Percentiles rank a stretch among this genome's conserved stretches.
These are phyloP conservation scores for Kurtzmaniella fragi DNA, from an alignment of 805 yeast species.

Conservation along the genomic window DNA sequence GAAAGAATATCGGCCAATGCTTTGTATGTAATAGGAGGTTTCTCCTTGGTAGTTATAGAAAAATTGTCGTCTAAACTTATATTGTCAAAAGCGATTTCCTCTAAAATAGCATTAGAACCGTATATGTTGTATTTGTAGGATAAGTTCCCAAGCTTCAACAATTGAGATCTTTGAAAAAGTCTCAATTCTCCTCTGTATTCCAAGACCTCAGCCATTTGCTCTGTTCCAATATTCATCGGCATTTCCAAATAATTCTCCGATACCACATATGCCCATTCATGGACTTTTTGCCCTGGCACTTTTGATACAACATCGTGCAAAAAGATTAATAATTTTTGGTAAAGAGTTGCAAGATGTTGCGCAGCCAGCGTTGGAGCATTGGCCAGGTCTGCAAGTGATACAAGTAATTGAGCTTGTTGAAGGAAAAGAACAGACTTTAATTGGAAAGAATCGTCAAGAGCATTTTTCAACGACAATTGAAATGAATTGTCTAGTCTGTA, in stretches of 20 bases:
- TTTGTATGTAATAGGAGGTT: slow-evolving; percentile 9
- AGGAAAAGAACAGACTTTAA: slow-evolving; percentile 29
- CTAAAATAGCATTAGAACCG: slow-evolving; percentile 14
- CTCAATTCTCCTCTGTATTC: slow-evolving; percentile 47
- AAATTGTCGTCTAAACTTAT: neutral
- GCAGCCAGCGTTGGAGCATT: slow-evolving; percentile 38
- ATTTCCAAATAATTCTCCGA: slow-evolving; percentile 37
- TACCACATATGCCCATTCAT: slow-evolving; percentile 36
- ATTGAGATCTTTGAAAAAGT: slow-evolving; percentile 42
- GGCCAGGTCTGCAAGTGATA: slow-evolving; percentile 30
- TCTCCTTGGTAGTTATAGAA: neutral
- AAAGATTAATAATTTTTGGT: slow-evolving; percentile 32
- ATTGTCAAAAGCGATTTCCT: slow-evolving; percentile 17
- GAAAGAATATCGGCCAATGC: slow-evolving; percentile 11
- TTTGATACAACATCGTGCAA: slow-evolving; percentile 31
- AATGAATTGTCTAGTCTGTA: neutral
- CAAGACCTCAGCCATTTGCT: slow-evolving; percentile 17
- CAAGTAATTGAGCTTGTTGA: slow-evolving; percentile 30
- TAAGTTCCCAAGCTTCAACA: slow-evolving; percentile 19
- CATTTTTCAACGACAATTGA: no score
- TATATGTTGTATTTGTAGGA: slow-evolving; percentile 14
- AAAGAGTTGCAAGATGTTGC: slow-evolving; percentile 33
- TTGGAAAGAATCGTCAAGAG: slow-evolving; percentile 11
- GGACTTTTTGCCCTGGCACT: slow-evolving; percentile 9
- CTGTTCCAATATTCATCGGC: slow-evolving; percentile 10